Percentiles rank a stretch among this genome's conserved stretches.
Conservation (phyloP, 768 basidiomycete genomes). For the Podaxis pistillaris region DNA sequence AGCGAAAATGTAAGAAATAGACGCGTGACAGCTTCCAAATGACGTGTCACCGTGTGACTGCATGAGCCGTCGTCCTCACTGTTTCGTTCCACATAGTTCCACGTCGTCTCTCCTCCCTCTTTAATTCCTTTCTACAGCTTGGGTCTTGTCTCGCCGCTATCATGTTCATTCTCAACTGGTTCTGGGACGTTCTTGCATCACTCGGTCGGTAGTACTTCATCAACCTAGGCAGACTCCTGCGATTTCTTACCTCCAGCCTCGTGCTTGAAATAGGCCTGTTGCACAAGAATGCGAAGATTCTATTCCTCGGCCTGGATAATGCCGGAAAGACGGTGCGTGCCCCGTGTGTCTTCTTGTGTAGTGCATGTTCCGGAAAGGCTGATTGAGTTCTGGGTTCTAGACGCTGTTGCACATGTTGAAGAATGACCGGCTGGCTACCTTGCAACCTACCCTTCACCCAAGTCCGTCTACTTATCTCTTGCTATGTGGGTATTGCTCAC, state of each 20-base stretch:
- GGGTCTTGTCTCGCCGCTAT: slow-evolving; percentile 14
- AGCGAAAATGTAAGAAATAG: background rate
- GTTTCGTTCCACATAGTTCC: slow-evolving; percentile 18
- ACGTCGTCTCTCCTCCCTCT: slow-evolving; percentile 20
- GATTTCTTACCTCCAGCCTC: slow-evolving; percentile 15
- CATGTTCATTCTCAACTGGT: slow-evolving; percentile 93
- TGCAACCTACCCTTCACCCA: slow-evolving; percentile 98
- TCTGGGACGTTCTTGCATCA: slow-evolving; percentile 92
- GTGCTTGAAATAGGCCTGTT: slow-evolving; percentile 57
- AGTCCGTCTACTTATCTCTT: slow-evolving; percentile 50
- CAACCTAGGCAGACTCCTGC: background rate
- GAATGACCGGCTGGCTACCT: slow-evolving; percentile 95
- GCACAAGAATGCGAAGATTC: slow-evolving; percentile 99
- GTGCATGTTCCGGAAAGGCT: background rate
- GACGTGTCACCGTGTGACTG: slow-evolving; percentile 12
- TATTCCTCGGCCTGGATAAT: slow-evolving; percentile 98
- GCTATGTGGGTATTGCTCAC: slow-evolving; percentile 10
- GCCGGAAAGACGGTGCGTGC: slow-evolving; percentile 92
- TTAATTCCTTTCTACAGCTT: slow-evolving; percentile 12
- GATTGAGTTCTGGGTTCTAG: slow-evolving; percentile 37
- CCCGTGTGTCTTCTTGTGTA: background rate
- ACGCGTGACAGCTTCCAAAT: slow-evolving; percentile 3
- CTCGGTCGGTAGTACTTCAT: slow-evolving; percentile 60
- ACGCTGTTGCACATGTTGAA: slow-evolving; percentile 99
- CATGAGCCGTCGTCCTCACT: background rate